phyloP scores from a whole-genome alignment of 805 yeast genomes.

The Yarrowia yakushimensis region DNA sequence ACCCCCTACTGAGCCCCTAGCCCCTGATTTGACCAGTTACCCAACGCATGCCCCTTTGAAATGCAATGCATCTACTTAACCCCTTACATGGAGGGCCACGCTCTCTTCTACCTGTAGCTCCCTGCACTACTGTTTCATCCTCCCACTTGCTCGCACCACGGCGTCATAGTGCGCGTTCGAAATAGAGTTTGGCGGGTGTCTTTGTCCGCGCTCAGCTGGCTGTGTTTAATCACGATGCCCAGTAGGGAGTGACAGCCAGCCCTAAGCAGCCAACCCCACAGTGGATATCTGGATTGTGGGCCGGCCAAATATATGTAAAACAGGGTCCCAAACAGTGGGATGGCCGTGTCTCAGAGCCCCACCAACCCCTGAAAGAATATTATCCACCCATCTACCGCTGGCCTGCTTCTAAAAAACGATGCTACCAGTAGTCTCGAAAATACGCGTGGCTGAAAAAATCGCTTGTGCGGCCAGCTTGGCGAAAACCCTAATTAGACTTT shows the following conservation, averaged over 20 bases:
- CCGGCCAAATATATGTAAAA: too few relatives aligned
- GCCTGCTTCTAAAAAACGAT: not conserved
- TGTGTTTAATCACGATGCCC: not conserved
- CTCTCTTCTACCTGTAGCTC: not conserved
- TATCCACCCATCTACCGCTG: too few relatives aligned
- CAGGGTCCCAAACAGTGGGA: not conserved
- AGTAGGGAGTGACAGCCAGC: not conserved
- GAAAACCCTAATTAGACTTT: not conserved
- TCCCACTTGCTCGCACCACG: not conserved
- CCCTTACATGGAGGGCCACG: not conserved
- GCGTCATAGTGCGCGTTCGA: not conserved
- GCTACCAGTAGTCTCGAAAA: not conserved
- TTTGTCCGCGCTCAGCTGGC: not conserved
- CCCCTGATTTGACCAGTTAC: not conserved
- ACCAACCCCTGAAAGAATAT: not conserved
- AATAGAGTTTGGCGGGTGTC: not conserved
- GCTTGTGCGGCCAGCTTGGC: not conserved
- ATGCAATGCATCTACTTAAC: not conserved
- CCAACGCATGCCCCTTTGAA: not conserved
- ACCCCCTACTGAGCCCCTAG: too few relatives aligned
- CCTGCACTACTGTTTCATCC: not conserved
- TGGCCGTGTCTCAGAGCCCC: not conserved
- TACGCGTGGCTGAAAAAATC: slow-evolving; percentile 12
- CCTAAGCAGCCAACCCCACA: not conserved
- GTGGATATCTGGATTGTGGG: too few relatives aligned